phyloP scores from a whole-genome alignment of 208 protist genomes.

The Entamoeba invadens region DNA sequence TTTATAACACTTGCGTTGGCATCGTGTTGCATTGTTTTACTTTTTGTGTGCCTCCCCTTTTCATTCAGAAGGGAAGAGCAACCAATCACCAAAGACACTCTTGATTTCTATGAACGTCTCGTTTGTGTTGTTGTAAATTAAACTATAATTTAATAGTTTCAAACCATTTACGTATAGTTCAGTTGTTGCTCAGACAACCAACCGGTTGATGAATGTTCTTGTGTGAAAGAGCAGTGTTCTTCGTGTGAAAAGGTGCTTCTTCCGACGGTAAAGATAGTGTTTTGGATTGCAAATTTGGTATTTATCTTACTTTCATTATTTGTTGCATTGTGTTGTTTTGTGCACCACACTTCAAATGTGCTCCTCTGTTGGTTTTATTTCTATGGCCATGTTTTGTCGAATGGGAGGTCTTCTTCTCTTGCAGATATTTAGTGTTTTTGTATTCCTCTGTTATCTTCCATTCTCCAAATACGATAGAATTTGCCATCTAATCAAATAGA shows the following conservation, averaged over 20 bases:
- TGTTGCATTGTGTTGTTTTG: no score
- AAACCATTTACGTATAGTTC: not conserved
- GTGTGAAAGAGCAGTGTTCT: not conserved
- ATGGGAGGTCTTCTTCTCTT: no score
- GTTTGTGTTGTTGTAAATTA: not conserved
- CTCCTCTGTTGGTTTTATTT: no score
- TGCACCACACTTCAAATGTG: no score
- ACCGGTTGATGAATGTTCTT: not conserved
- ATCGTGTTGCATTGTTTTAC: not conserved
- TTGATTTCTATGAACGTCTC: not conserved
- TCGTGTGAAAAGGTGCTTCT: not conserved
- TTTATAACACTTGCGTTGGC: not conserved
- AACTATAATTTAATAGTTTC: not conserved
- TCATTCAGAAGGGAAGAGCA: not conserved
- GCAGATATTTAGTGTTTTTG: no score
- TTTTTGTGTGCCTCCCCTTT: not conserved
- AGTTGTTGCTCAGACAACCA: not conserved
- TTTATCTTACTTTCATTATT: no score
- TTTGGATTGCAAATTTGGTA: no score
- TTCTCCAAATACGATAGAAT: no score
- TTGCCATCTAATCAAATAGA: no score
- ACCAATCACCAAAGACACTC: not conserved
- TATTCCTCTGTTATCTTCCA: no score
- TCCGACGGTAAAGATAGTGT: not conserved
- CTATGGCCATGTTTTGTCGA: not conserved